Base-by-base conservation (phyloP, 108 stramenopile species). In the Aurantiochytrium sp. region DNA sequence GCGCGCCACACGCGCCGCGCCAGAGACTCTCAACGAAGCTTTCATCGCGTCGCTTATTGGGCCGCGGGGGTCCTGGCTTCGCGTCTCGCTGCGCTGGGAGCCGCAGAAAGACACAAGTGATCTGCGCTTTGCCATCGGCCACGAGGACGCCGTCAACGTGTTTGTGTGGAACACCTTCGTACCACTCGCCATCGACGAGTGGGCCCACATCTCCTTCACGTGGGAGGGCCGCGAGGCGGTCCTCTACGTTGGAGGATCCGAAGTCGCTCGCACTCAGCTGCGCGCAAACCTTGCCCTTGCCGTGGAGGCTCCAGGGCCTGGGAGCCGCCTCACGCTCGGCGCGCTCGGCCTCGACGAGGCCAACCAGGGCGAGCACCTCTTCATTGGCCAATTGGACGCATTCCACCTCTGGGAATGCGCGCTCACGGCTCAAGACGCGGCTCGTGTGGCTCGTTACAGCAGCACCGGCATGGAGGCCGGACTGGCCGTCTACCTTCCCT, bases 81-180 rank as follows among this genome's bases (percentile, higher is more conserved):
- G 6, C 10, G 45, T 41, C 73, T 81, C 42, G 10, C 39, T 81
- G n/a, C n/a, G n/a, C n/a, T 81, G 45, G n/a, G 59, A 65, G 39
- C 39, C 73, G 0, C 39, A 81, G 12, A 81, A 81, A 42, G 30
- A 0, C 27, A 48, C 73, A 2, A 81, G 73, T 2, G 73, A 81
- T 3, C 39, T 81, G 6, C 73, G 73, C 42, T 6, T 81, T 5
- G 24, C n/a, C 10, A n/a, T 81, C n/a, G 73, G 39, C 2, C 24
- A 12, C 36, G 45, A n/a, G 0, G n/a, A 12, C 39, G 39, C 0
- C 19, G 30, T 12, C 8, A 42, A 81, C 34, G 15, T 19, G 39
- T 81, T 81, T 2, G 45, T 48, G 39, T 81, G 73, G 73, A 81
- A 81, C 73, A 81, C 73, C n/a, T 81, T 30, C 45, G 42, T 48